Percentiles rank a stretch among this genome's conserved stretches.
phyloP scores from a whole-genome alignment of 768 basidiomycete genomes.

The Lepiota venenata region DNA sequence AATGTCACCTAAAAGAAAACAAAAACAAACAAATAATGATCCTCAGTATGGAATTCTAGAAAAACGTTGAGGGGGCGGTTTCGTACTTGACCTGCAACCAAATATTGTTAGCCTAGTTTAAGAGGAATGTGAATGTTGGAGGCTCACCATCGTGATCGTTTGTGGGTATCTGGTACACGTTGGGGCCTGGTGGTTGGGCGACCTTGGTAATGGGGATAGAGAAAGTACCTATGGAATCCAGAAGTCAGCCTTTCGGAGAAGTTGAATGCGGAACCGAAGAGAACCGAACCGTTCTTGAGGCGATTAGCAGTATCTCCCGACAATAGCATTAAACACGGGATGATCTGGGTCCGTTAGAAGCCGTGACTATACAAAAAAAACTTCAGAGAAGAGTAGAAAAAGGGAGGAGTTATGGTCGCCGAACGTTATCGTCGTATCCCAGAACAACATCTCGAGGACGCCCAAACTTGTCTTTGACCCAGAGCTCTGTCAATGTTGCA shows the following conservation, averaged over 20 bases:
- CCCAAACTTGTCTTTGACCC: constrained; percentile 50
- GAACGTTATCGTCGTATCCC: constrained; percentile 53
- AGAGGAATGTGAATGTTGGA: background rate
- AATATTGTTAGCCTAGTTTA: background rate
- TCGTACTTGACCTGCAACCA: constrained; percentile 19
- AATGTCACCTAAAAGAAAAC: constrained; percentile 40
- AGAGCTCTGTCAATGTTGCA: constrained; percentile 51
- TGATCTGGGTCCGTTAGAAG: constrained; percentile 43
- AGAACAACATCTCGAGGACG: constrained; percentile 50
- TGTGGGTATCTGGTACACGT: constrained; percentile 46
- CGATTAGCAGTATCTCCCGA: constrained; percentile 51
- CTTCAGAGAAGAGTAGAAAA: background rate
- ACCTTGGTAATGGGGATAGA: constrained; percentile 49
- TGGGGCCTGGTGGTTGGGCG: constrained; percentile 38
- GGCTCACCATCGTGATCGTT: constrained; percentile 46
- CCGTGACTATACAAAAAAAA: constrained; percentile 23
- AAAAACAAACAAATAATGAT: constrained; percentile 18
- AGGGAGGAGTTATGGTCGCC: constrained; percentile 12
- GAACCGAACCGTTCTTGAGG: constrained; percentile 41
- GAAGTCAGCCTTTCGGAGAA: background rate
- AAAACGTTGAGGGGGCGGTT: background rate
- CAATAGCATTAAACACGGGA: constrained; percentile 41
- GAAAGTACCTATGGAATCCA: constrained; percentile 38
- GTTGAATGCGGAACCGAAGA: background rate
- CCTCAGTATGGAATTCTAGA: background rate